A percentile compares a stretch with the other conserved stretches of the same genome.
These are phyloP conservation scores for Pythium scleroteichum DNA, from an alignment of 352 stramenopile genomes.

Conservation along the genomic window DNA sequence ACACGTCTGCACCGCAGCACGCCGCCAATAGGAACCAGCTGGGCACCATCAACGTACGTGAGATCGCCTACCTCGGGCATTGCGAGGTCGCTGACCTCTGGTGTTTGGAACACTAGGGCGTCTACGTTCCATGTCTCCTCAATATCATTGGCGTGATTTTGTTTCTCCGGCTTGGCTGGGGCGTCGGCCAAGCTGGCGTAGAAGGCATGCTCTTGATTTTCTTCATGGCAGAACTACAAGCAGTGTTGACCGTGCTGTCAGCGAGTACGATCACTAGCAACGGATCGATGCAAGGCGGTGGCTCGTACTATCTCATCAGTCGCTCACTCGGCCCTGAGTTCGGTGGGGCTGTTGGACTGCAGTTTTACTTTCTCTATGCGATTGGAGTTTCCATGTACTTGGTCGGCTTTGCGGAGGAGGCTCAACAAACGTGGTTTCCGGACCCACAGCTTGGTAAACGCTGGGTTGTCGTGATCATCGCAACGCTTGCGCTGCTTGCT, in stretches of 20 bases:
- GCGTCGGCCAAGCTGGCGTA: conserved; percentile 79
- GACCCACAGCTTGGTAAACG: conserved; percentile 39
- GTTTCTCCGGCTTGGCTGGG: conserved; percentile 86
- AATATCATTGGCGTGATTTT: conserved; percentile 92
- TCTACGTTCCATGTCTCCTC: conserved; percentile 88
- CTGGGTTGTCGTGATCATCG: conserved; percentile 53
- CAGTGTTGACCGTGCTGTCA: conserved; percentile 76
- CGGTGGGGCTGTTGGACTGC: conserved; percentile 84
- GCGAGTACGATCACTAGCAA: conserved; percentile 88
- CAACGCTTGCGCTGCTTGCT: conserved; percentile 37
- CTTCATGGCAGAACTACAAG: conserved; percentile 57
- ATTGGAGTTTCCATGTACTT: conserved; percentile 78
- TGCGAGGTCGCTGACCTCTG: no score
- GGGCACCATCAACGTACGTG: conserved; percentile 44
- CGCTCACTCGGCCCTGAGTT: conserved; percentile 81
- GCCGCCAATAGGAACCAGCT: conserved; percentile 32
- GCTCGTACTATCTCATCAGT: conserved; percentile 69
- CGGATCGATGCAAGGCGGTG: conserved; percentile 69
- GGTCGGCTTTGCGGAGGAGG: conserved; percentile 74
- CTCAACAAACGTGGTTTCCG: conserved; percentile 56
- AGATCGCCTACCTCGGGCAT: not conserved
- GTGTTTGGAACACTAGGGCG: conserved; percentile 37
- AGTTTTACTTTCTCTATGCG: conserved; percentile 89
- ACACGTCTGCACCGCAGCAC: not conserved
- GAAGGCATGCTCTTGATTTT: conserved; percentile 77